A percentile compares a stretch with the other conserved stretches of the same genome.
These are phyloP conservation scores for Fraxinus sp. DNA, from an alignment of 305 asterid species.

Conservation along the genomic window DNA sequence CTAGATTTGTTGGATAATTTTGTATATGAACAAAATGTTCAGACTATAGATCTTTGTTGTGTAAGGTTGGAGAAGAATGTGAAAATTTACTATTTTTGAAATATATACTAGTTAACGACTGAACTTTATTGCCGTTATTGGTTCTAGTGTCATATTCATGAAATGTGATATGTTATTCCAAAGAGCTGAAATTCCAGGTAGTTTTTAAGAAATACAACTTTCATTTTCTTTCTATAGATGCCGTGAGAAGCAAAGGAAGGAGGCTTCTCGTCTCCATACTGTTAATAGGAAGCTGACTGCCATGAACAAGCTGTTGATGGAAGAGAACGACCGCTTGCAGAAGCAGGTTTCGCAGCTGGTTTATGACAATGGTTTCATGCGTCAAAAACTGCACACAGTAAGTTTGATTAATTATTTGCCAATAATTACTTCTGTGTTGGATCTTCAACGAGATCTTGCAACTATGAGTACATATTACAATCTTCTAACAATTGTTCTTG, in stretches of 20 bases:
- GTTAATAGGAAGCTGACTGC: conserved; percentile 88
- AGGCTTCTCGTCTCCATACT: conserved; percentile 80
- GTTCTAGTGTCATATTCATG: background rate
- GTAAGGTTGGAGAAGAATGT: background rate
- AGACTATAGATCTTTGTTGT: background rate
- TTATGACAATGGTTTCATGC: conserved; percentile 87
- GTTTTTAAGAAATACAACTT: background rate
- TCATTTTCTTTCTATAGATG: conserved; percentile 44
- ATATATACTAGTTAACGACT: background rate
- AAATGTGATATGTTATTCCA: background rate
- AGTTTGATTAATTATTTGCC: conserved; percentile 24
- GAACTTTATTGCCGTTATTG: background rate
- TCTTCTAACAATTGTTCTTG: background rate
- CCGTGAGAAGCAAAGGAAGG: conserved; percentile 94
- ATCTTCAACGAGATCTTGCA: background rate
- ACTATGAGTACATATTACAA: background rate
- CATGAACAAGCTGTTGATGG: conserved; percentile 97
- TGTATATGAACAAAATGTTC: background rate
- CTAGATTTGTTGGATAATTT: background rate
- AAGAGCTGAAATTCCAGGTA: background rate
- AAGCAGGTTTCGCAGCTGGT: conserved; percentile 93
- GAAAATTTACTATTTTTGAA: background rate
- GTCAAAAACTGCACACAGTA: conserved; percentile 73
- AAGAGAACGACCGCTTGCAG: conserved; percentile 94
- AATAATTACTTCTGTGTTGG: background rate